Evolutionary conservation across 495 filamentous ascomycete species (phyloP).

Genomic region (Aspergillus heteromorphus): DNA sequence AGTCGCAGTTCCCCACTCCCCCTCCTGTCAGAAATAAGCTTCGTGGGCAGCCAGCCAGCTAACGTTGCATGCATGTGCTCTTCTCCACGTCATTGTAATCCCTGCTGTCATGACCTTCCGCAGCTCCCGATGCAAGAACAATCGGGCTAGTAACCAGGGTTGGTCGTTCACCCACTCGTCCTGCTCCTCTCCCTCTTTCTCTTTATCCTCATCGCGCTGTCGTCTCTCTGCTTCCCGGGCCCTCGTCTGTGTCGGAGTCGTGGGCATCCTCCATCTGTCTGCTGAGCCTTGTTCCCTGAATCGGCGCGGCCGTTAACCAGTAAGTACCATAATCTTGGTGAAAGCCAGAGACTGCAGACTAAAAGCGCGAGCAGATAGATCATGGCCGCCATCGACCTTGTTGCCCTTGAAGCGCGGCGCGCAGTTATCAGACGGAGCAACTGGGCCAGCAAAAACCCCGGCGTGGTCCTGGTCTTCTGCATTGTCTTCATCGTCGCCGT

Average conservation of each 20-base stretch:
- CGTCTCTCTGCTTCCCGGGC: background rate
- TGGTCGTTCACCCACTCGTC: background rate
- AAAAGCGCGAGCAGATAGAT: slow-evolving; percentile 5
- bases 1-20: background rate
- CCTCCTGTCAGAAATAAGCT: slow-evolving; percentile 11
- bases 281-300: background rate
- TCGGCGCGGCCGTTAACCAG: background rate
- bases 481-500: slow-evolving; percentile 46
- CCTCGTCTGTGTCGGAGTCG: background rate
- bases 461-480: slow-evolving; percentile 49
- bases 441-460: slow-evolving; percentile 46
- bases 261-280: background rate
- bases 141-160: background rate
- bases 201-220: background rate
- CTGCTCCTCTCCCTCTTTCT: background rate
- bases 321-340: background rate
- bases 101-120: slow-evolving; percentile 8
- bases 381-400: slow-evolving; percentile 37
- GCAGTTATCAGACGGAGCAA: slow-evolving; percentile 36
- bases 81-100: slow-evolving; percentile 20
- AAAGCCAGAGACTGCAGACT: background rate
- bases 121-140: slow-evolving; percentile 7
- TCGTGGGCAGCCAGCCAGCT: slow-evolving; percentile 1
- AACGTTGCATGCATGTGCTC: slow-evolving; percentile 14
- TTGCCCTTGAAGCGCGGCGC: slow-evolving; percentile 12